phyloP scores from a whole-genome alignment of 805 yeast genomes.

The Starmera amethionina region DNA sequence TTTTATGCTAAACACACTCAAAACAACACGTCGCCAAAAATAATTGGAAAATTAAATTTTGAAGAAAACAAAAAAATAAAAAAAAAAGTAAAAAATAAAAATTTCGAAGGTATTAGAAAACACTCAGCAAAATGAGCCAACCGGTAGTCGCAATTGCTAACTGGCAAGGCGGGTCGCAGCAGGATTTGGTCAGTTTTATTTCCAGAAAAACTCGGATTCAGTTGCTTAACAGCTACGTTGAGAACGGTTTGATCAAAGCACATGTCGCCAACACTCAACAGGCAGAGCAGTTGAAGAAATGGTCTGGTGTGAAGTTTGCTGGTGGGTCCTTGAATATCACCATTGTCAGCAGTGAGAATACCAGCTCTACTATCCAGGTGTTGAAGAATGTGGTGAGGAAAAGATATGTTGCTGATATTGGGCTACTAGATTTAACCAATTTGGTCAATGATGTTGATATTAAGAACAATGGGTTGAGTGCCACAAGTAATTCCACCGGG shows the following conservation, averaged over 20 bases:
- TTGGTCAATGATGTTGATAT: slow-evolving; percentile 58
- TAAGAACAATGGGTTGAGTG: slow-evolving; percentile 52
- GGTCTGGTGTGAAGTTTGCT: slow-evolving; percentile 77
- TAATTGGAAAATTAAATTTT: no score
- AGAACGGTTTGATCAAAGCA: slow-evolving; percentile 51
- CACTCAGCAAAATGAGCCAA: neutral
- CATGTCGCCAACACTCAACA: slow-evolving; percentile 44
- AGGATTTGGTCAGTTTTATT: slow-evolving; percentile 60
- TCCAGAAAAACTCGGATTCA: slow-evolving; percentile 54
- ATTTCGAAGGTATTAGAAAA: neutral
- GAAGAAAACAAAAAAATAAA: neutral
- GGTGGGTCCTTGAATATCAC: slow-evolving; percentile 54
- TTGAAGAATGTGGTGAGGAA: slow-evolving; percentile 49
- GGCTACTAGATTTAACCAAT: slow-evolving; percentile 59
- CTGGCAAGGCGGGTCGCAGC: slow-evolving; percentile 73
- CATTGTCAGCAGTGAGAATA: slow-evolving; percentile 19
- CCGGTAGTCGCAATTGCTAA: slow-evolving; percentile 52
- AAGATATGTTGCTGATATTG: slow-evolving; percentile 56
- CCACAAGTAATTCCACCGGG: slow-evolving; percentile 48
- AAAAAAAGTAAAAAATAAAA: neutral
- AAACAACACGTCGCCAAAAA: no score
- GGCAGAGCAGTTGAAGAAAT: slow-evolving; percentile 46
- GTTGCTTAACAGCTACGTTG: slow-evolving; percentile 42
- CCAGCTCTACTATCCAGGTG: slow-evolving; percentile 46
- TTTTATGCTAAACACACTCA: no score